Conservation (phyloP, 2,329 filamentous ascomycete genomes). For the Meredithiella fracta region DNA sequence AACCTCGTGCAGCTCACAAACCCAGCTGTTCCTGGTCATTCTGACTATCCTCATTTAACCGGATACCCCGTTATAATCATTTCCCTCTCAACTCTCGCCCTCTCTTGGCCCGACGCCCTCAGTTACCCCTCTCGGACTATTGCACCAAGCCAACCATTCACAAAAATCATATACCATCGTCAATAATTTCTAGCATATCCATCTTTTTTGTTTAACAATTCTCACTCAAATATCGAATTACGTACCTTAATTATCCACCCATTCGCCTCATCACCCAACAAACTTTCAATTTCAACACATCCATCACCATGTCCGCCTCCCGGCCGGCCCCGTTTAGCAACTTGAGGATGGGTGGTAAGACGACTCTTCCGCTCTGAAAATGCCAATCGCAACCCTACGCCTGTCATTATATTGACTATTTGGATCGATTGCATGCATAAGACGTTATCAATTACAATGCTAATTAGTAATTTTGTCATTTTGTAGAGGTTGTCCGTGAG, state of each 20-base stretch:
- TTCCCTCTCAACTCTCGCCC: constrained; percentile 7
- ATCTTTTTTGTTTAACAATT: background rate
- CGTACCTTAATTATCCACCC: background rate
- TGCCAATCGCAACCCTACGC: background rate
- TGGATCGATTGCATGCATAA: constrained; percentile 14
- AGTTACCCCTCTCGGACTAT: constrained; percentile 14
- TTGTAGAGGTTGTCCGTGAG: constrained; percentile 84
- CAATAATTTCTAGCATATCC: background rate
- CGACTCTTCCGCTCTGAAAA: constrained; percentile 14
- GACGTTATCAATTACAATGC: constrained; percentile 16
- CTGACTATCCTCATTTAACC: constrained; percentile 8
- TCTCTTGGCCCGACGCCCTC: constrained; percentile 8
- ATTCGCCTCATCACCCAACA: background rate
- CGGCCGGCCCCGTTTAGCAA: constrained; percentile 74
- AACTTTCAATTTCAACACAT: background rate
- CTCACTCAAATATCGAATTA: background rate
- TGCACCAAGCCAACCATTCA: background rate
- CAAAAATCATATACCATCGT: constrained; percentile 1
- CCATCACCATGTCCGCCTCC: constrained; percentile 17
- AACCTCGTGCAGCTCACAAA: constrained; percentile 3
- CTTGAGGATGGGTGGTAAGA: constrained; percentile 93
- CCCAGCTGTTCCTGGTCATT: background rate
- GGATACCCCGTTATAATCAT: constrained; percentile 14
- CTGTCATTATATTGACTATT: background rate
- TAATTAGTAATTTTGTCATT: constrained; percentile 5